Base-by-base conservation (phyloP, 768 basidiomycete genomes). In the Trametes gibbosa region DNA sequence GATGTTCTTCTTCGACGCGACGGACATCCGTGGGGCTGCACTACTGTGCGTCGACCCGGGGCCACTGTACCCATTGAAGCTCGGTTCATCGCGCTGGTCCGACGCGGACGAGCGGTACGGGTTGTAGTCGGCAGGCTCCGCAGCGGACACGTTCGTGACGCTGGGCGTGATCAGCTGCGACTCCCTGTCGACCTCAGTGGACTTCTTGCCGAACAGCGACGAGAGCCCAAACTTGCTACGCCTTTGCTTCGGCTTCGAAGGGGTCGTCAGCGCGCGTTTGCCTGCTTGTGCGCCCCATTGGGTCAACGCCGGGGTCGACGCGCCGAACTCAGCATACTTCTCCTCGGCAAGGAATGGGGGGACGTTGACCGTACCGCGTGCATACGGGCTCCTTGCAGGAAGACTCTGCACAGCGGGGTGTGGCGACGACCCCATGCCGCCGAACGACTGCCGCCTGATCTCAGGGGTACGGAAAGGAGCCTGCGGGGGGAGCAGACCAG, bases 141-240 rank as follows among this genome's bases (percentile, higher is more conserved):
- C 41, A 8, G 34, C 34, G 34, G 56, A 46, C 17, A 52, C 53
- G 27, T 32, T 45, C 37, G 27, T 17, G 34, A 45, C n/a, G n/a
- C 42, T 35, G 4, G 56, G 50, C 16, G 53, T 43, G 49, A 59
- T 51, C n/a, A 49, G 32, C 27, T 35, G 42, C 40, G 55, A 25
- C 23, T 57, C 61, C 41, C 32, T n/a, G 12, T 63, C 57, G 7
- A 24, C 24, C 39, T 59, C 58, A 12, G 13, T 4, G 57, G 70
- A 64, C 67, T 76, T 81, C 70, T 81, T 87, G 4, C 88, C 86
- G n/a, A 92, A 75, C 7, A 92, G 68, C 13, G 84, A 77, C 13
- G 84, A 74, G 43, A 92, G 71, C 37, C 86, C 85, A 68, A 92
- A 92, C 64, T 79, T 85, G 72, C 85, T 90, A 72, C 85, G 87